Evolutionary conservation across 176 grass and related monocot species (phyloP).

Genomic region (Luzula sylvatica): DNA sequence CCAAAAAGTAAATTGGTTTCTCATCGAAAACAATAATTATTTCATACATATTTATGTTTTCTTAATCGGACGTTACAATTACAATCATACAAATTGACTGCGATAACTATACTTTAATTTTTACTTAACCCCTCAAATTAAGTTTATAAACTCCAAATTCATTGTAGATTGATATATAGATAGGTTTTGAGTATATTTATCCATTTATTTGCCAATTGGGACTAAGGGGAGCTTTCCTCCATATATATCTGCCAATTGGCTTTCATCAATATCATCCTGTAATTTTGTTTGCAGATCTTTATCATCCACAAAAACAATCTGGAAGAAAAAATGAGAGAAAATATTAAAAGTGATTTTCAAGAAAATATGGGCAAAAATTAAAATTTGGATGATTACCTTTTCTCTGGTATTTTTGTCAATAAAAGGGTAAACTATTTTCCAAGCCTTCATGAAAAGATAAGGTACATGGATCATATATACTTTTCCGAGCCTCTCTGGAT

Average conservation of each 20-base stretch:
- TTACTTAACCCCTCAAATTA: no score
- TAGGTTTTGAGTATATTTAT: no score
- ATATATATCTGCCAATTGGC: slow-evolving; percentile 42
- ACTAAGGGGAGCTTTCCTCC: slow-evolving; percentile 53
- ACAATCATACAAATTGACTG: no score
- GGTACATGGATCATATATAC: slow-evolving; percentile 57
- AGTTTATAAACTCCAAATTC: no score
- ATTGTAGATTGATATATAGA: no score
- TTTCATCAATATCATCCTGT: slow-evolving; percentile 46
- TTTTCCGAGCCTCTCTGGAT: slow-evolving; percentile 54
- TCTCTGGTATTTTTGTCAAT: slow-evolving; percentile 80
- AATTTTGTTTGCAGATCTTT: slow-evolving; percentile 41
- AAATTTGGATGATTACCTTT: slow-evolving; percentile 23
- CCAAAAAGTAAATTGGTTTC: no score
- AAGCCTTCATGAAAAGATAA: slow-evolving; percentile 64
- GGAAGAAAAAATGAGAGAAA: neutral
- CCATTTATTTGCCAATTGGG: neutral
- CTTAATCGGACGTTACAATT: no score
- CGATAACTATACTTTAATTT: no score
- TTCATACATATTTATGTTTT: no score
- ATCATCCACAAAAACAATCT: slow-evolving; percentile 57
- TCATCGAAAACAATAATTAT: no score
- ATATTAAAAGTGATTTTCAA: no score
- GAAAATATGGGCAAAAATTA: neutral
- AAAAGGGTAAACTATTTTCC: slow-evolving; percentile 81